These are phyloP conservation scores for Phascolomyces articulosus DNA, from an alignment of 371 early-diverging fungal genomes.

Conservation along the genomic window DNA sequence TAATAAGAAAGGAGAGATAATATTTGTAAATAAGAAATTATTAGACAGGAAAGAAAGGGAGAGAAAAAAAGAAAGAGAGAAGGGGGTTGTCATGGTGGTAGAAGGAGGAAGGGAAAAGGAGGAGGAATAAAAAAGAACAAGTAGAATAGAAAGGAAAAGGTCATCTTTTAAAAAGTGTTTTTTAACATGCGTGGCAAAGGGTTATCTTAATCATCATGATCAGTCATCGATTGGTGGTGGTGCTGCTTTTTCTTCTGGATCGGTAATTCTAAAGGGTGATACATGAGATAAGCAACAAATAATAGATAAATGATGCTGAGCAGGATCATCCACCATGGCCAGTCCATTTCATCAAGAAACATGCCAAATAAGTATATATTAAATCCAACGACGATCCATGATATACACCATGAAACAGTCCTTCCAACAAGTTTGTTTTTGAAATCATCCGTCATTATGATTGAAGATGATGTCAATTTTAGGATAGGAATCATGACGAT, in stretches of 20 bases:
- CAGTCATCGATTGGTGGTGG: too few species aligned
- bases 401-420: slow-evolving; percentile 37
- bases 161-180: not conserved
- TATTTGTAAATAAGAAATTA: too few species aligned
- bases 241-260: not conserved
- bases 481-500: slow-evolving; percentile 73
- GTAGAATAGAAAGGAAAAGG: not conserved
- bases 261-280: slow-evolving; percentile 13
- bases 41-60: too few species aligned
- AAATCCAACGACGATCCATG: slow-evolving; percentile 55
- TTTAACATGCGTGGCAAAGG: not conserved
- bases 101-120: not conserved
- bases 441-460: slow-evolving; percentile 52
- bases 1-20: too few species aligned
- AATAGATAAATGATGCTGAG: slow-evolving; percentile 16
- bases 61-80: too few species aligned
- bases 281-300: slow-evolving; percentile 22
- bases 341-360: slow-evolving; percentile 19
- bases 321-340: slow-evolving; percentile 10
- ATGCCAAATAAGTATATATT: slow-evolving; percentile 53
- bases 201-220: not conserved
- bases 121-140: not conserved
- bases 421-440: not conserved
- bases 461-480: slow-evolving; percentile 51
- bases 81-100: too few species aligned